Percentiles rank a stretch among this genome's conserved stretches.
Evolutionary conservation across 2,329 filamentous ascomycete species (phyloP).

Genomic region (Ophiostoma quercus): DNA sequence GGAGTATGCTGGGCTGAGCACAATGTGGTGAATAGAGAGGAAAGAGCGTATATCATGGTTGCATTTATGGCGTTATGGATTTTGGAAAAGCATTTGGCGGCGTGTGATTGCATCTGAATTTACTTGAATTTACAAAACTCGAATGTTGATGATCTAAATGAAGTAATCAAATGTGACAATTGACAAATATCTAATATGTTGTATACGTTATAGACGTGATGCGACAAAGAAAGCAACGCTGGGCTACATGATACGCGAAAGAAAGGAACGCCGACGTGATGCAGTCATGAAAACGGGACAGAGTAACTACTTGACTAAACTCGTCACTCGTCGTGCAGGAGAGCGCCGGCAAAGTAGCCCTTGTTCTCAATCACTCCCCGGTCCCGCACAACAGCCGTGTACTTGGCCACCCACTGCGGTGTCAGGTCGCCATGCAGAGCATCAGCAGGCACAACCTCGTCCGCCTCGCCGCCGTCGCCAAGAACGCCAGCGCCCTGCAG

Average conservation of each 20-base stretch:
- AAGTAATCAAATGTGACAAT: no score
- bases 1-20: slow-evolving; percentile 82
- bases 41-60: background rate
- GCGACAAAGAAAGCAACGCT: slow-evolving; percentile 20
- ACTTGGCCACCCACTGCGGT: slow-evolving; percentile 94
- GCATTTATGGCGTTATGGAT: background rate
- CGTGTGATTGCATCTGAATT: background rate
- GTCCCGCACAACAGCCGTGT: slow-evolving; percentile 90
- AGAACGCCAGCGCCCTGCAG: slow-evolving; percentile 70
- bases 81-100: background rate
- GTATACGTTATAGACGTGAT: background rate
- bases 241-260: slow-evolving; percentile 26
- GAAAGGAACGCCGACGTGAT: slow-evolving; percentile 24
- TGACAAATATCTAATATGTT: no score
- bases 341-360: slow-evolving; percentile 88
- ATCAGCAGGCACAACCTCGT: background rate
- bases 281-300: slow-evolving; percentile 1
- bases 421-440: slow-evolving; percentile 72
- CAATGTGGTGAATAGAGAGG: background rate
- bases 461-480: slow-evolving; percentile 40
- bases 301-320: background rate
- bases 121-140: background rate
- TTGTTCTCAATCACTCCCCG: slow-evolving; percentile 97
- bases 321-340: slow-evolving; percentile 47
- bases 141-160: no score